Evolutionary conservation across 331 rosid genomes (phyloP).

Genomic region (Malus hybrid): DNA sequence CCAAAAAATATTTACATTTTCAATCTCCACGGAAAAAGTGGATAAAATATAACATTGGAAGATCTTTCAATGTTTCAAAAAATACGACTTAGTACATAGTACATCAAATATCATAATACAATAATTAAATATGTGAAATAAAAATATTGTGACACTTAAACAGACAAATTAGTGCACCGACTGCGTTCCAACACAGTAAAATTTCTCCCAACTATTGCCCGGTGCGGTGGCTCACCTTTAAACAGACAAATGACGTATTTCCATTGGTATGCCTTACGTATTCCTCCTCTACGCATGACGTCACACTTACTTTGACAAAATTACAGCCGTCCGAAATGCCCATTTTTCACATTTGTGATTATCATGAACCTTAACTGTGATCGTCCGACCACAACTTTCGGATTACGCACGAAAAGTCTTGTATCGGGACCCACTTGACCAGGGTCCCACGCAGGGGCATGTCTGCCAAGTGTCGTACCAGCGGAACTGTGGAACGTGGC

Average conservation of each 20-base stretch:
- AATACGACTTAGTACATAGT: too few relatives aligned
- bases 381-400: neutral
- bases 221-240: too few relatives aligned
- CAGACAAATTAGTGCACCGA: too few relatives aligned
- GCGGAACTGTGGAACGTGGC: neutral
- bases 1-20: neutral
- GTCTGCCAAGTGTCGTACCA: slow-evolving; percentile 17
- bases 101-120: too few relatives aligned
- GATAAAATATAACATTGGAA: too few relatives aligned
- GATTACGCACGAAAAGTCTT: neutral
- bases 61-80: too few relatives aligned
- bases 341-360: neutral
- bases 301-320: neutral
- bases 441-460: neutral
- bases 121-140: too few relatives aligned
- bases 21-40: neutral
- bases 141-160: too few relatives aligned
- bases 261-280: neutral
- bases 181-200: too few relatives aligned
- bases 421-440: neutral
- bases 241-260: neutral
- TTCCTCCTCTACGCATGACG: neutral
- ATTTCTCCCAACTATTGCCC: too few relatives aligned
- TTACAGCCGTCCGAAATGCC: neutral
- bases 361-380: neutral